Evolutionary conservation across 495 filamentous ascomycete species (phyloP), one percentile per base, ranked within the genome.

Genomic region (Apodospora peruviana): DNA sequence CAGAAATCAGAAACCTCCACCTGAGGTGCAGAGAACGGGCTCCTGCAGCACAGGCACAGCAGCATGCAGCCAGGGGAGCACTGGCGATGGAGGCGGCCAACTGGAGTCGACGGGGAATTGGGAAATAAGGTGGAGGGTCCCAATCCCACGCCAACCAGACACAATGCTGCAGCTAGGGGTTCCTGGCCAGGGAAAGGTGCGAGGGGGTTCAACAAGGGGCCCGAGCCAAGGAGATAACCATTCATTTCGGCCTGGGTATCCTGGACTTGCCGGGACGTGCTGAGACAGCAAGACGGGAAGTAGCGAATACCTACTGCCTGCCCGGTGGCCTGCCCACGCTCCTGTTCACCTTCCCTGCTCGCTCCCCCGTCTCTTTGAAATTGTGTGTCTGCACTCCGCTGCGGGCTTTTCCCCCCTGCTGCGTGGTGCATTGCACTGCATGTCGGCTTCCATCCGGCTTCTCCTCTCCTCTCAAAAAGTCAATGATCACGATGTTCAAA

Each of bases 91-190:
- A 32, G 21, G 32, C 36, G 11, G 23, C 24, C 47, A 24, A 52
- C 39, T 45, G 48, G 49, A 48, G 24, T 42, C 52, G 37, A 52
- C 44, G 51, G 51, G 51, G 52, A 52, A 51, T 60, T 53, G 60
- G 60, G 54, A 61, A 59, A 59, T 56, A 57, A 55, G 59, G 51
- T 57, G 51, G 61, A 61, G 48, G 49, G 49, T 23, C 32, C 52
- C 52, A 55, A 55, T 55, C 29, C 52, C 47, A 55, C 51, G 34
- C 52, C 52, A 53, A 43, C 47, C 37, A 27, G 25, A 14, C 5
- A 11, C 43, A 51, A 42, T 48, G 23, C 32, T 56, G 47, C 48
- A 55, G 55, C 47, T 32, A 57, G 55, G 58, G 48, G 51, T 39
- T 22, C 47, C 52, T 42, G n/a, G 53, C 51, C n/a, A n/a, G n/a